Evolutionary conservation across 768 basidiomycete genomes (phyloP), one percentile per base, ranked within the genome.

Genomic region (Inosperma sp.): DNA sequence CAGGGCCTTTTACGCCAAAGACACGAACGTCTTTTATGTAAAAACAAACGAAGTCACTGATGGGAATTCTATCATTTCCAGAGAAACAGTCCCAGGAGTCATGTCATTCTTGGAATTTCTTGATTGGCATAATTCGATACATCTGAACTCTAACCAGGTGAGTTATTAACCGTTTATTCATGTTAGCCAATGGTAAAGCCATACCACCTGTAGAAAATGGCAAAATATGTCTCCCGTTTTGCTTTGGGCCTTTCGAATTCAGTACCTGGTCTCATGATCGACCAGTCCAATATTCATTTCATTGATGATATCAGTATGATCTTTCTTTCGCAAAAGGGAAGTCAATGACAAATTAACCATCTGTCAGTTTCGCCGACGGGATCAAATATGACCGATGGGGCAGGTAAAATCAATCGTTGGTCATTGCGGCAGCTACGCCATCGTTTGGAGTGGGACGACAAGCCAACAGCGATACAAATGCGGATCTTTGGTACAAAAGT

Each of bases 211-310:
- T 47, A 86, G 84, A 70, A 73, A 9, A 75, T 84, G 66, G 70
- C 78, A 1, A 86, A 87, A 63, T 86, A 80, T 77, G 70, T 76
- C 10, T 73, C 83, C n/a, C 74, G 84, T 0, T 80, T 79, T 54
- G 73, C 77, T 0, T 71, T 87, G 7, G 82, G 79, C 0, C 61
- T 85, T 5, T 86, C 85, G 0, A 85, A 75, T 43, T 85, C 84
- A 1, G 68, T 79, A 4, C 84, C 84, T 5, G 83, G 81, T 0
- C 63, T 78, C 3, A 55, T 66, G 6, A 51, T 86, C 3, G 52
- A 65, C 0, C 51, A 60, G 1, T 49, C 59, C 2, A 60, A 78
- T 21, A 74, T 83, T 6, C 47, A 54, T 0, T 54, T 65, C 7
- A 68, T 72, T 14, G 62, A 65, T 6, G 84, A 87, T 40, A 74